Conservation (phyloP, 345 rosid species). For the Diplotaxis tenuifolia region DNA sequence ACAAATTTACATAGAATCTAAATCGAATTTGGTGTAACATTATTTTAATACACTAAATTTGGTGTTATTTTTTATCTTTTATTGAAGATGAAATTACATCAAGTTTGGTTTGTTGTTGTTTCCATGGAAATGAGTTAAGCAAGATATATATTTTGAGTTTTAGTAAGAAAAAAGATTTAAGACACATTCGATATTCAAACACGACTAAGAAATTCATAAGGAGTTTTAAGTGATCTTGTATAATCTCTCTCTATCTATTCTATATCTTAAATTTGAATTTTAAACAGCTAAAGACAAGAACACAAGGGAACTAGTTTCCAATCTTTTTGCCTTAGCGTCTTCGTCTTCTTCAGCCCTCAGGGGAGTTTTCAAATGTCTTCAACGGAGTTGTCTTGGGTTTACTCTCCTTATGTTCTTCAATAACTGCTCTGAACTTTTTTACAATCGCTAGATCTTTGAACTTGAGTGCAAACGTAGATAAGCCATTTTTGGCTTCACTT, state of each 20-base stretch:
- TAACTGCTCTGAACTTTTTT: conserved; percentile 60
- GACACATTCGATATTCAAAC: background rate
- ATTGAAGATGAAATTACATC: too few species aligned
- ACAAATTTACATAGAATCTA: too few species aligned
- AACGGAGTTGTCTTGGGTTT: conserved; percentile 35
- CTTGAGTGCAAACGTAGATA: conserved; percentile 78
- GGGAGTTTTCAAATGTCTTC: conserved; percentile 86
- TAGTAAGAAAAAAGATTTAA: background rate
- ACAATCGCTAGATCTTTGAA: conserved; percentile 68
- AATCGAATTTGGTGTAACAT: too few species aligned
- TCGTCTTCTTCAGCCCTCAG: conserved; percentile 37
- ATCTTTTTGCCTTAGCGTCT: conserved; percentile 31
- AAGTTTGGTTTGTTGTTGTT: too few species aligned
- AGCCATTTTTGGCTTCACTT: conserved; percentile 54
- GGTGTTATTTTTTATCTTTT: too few species aligned
- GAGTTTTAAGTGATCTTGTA: background rate
- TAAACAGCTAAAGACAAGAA: background rate
- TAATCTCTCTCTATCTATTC: conserved; percentile 15
- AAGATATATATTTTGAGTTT: too few species aligned
- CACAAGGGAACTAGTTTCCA: background rate
- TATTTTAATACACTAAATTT: too few species aligned
- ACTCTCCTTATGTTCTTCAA: conserved; percentile 50
- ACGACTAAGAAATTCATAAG: background rate
- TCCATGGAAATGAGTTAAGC: too few species aligned
- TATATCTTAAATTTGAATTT: too few species aligned